These are phyloP conservation scores for Cairneyella variabilis DNA, from an alignment of 495 filamentous ascomycete genomes.

Conservation along the genomic window DNA sequence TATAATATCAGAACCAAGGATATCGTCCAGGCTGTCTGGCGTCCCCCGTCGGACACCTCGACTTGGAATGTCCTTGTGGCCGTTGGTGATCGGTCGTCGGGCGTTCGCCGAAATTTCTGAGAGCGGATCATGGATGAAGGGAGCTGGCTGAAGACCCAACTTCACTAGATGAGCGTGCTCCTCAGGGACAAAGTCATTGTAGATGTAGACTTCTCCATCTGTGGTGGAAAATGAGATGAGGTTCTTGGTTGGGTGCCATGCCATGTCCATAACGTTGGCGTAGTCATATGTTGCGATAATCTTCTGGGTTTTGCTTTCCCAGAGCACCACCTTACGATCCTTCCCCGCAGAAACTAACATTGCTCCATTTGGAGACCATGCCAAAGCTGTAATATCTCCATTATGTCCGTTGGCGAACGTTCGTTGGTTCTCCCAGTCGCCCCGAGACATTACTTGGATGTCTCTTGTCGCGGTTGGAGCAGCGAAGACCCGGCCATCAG, in stretches of 20 bases:
- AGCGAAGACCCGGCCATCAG: slow-evolving; percentile 89
- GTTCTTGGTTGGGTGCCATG: slow-evolving; percentile 90
- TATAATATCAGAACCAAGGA: slow-evolving; percentile 44
- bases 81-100: slow-evolving; percentile 50
- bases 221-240: slow-evolving; percentile 85
- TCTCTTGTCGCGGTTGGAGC: slow-evolving; percentile 79
- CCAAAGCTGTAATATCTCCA: slow-evolving; percentile 79
- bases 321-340: slow-evolving; percentile 79
- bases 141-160: slow-evolving; percentile 63
- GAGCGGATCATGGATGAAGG: slow-evolving; percentile 79
- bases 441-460: slow-evolving; percentile 76
- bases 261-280: slow-evolving; percentile 73
- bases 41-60: slow-evolving; percentile 34
- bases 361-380: slow-evolving; percentile 93
- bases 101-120: slow-evolving; percentile 66
- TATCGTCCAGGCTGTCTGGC: slow-evolving; percentile 45
- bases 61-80: slow-evolving; percentile 45
- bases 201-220: slow-evolving; percentile 88
- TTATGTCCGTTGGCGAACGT: slow-evolving; percentile 73
- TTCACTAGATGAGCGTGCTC: slow-evolving; percentile 59
- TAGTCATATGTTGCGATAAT: slow-evolving; percentile 71
- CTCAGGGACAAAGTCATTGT: slow-evolving; percentile 69
- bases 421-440: slow-evolving; percentile 84
- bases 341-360: slow-evolving; percentile 77
- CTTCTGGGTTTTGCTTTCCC: slow-evolving; percentile 85